Percentiles rank a stretch among this genome's conserved stretches.
phyloP scores from a whole-genome alignment of 306 rosid species.

The Sechiopsis laciniata region DNA sequence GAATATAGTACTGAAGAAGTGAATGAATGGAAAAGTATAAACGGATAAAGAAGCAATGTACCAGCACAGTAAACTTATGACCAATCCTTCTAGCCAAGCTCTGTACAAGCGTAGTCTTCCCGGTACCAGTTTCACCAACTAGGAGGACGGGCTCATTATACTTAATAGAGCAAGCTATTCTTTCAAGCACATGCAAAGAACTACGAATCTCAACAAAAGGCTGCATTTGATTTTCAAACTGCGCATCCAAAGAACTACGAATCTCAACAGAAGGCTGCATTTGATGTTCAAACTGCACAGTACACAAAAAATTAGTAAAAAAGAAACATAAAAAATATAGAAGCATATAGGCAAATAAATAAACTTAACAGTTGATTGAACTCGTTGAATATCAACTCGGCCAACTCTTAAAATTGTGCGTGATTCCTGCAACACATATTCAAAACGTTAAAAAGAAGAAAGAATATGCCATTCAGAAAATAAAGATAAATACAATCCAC shows the following conservation, averaged over 20 bases:
- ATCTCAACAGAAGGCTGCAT: constrained; percentile 62
- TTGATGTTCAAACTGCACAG: constrained; percentile 40
- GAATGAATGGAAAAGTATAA: not conserved
- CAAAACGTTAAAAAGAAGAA: constrained; percentile 36
- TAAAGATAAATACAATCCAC: not conserved
- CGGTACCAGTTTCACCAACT: constrained; percentile 99
- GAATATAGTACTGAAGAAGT: not conserved
- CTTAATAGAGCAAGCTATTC: constrained; percentile 74
- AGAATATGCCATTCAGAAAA: not conserved
- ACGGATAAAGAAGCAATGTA: constrained; percentile 31
- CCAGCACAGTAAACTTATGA: constrained; percentile 85
- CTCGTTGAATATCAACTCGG: constrained; percentile 50
- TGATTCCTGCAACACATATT: constrained; percentile 51
- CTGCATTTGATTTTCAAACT: constrained; percentile 21
- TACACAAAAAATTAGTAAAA: constrained; percentile 14
- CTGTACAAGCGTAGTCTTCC: constrained; percentile 94
- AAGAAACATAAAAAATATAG: constrained; percentile 21
- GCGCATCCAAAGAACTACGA: constrained; percentile 59
- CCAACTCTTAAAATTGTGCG: constrained; percentile 52
- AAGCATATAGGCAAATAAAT: constrained; percentile 15
- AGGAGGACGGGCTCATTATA: constrained; percentile 85
- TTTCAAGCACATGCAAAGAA: constrained; percentile 71
- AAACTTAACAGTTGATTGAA: constrained; percentile 41
- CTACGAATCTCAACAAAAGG: constrained; percentile 71
- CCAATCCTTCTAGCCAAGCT: constrained; percentile 77